Conservation (phyloP, 805 yeast species). For the Starmera amethionina region DNA sequence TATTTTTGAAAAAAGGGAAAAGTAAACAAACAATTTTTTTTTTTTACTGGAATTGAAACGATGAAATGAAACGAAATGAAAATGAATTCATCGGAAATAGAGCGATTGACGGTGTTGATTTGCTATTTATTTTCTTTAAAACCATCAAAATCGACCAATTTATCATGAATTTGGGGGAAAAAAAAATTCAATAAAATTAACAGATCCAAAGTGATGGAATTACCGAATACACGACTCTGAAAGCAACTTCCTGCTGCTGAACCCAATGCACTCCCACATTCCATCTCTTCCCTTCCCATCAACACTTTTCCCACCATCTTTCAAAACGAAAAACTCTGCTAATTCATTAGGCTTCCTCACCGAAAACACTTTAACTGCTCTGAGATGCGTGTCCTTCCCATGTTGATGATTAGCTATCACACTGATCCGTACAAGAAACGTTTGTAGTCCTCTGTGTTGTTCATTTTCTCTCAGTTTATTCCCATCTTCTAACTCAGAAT, state of each 20-base stretch:
- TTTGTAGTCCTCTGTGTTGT: slow-evolving; percentile 45
- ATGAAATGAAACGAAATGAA: no score
- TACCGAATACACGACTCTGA: slow-evolving; percentile 14
- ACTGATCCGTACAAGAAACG: slow-evolving; percentile 54
- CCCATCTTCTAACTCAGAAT: background rate
- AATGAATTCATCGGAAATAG: background rate
- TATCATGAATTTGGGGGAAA: background rate
- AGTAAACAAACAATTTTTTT: no score
- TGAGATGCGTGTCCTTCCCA: slow-evolving; percentile 89
- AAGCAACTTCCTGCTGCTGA: slow-evolving; percentile 14
- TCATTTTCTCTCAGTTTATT: no score
- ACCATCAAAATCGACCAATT: background rate
- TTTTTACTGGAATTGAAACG: background rate
- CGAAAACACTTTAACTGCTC: slow-evolving; percentile 51
- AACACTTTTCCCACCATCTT: no score
- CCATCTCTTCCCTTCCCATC: no score
- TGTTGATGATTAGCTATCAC: slow-evolving; percentile 78
- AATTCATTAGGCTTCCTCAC: no score
- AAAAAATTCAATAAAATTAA: background rate
- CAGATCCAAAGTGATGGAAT: background rate
- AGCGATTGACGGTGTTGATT: no score
- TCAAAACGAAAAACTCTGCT: no score
- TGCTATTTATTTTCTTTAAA: no score
- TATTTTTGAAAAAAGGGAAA: no score
- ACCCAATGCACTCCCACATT: background rate